phyloP scores from a whole-genome alignment of 2,329 filamentous ascomycete genomes.

The Orbilia quercus region DNA sequence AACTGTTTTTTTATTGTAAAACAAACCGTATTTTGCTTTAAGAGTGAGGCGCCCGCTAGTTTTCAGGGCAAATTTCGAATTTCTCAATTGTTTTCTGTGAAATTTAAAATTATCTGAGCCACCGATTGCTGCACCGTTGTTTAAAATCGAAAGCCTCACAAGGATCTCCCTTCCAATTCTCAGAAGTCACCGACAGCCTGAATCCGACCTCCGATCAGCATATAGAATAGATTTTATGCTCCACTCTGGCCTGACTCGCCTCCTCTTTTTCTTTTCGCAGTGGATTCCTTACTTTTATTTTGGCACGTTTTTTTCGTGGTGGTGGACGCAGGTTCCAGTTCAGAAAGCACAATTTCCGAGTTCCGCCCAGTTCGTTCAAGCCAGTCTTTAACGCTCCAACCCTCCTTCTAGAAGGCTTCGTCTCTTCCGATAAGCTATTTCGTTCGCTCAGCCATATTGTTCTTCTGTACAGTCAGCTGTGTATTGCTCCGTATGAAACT shows the following conservation, averaged over 20 bases:
- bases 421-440: conserved; percentile 1
- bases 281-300: conserved; percentile 1
- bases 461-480: conserved; percentile 1
- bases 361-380: conserved; percentile 24
- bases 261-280: conserved; percentile 5
- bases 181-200: not conserved
- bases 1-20: conserved; percentile 17
- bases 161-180: conserved; percentile 41
- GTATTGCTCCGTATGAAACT: conserved; percentile 50
- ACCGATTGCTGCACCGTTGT: too few relatives aligned
- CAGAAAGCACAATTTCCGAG: conserved; percentile 29
- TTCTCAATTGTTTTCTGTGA: too few relatives aligned
- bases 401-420: conserved; percentile 44
- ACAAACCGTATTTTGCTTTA: conserved; percentile 44
- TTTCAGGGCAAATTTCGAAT: too few relatives aligned
- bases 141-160: conserved; percentile 19
- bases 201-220: conserved; percentile 21
- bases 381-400: not conserved
- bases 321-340: not conserved
- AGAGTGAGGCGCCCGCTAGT: conserved; percentile 44
- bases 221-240: conserved; percentile 15
- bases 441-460: too few relatives aligned
- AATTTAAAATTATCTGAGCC: conserved; percentile 12
- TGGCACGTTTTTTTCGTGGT: conserved; percentile 1
- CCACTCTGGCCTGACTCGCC: conserved; percentile 20